phyloP scores from a whole-genome alignment of 2,329 filamentous ascomycete genomes.

The Talaromyces atroroseus region DNA sequence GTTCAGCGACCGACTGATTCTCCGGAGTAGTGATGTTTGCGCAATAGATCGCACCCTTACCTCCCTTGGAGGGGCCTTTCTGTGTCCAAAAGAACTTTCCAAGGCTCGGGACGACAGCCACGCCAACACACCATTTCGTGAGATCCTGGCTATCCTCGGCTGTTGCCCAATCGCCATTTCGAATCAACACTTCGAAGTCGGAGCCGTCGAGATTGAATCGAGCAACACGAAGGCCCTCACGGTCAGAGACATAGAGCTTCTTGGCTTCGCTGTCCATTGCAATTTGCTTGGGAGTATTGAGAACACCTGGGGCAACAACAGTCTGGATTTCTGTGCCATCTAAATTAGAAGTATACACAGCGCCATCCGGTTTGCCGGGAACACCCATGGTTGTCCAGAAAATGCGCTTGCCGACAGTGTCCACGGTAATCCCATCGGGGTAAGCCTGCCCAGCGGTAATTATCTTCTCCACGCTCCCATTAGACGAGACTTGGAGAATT shows the following conservation, averaged over 20 bases:
- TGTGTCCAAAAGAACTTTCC: constrained; percentile 57
- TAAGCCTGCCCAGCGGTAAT: neutral
- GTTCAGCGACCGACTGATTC: constrained; percentile 25
- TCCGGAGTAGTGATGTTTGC: constrained; percentile 40
- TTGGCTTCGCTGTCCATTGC: constrained; percentile 21
- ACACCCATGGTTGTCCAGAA: constrained; percentile 51
- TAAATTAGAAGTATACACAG: constrained; percentile 42
- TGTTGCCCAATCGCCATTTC: constrained; percentile 26
- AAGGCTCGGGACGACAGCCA: constrained; percentile 41
- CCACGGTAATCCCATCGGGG: neutral
- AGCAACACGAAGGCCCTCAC: constrained; percentile 38
- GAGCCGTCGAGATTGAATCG: constrained; percentile 33
- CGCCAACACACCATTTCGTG: constrained; percentile 51
- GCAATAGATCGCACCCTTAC: constrained; percentile 49
- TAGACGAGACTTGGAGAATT: neutral
- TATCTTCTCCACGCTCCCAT: neutral
- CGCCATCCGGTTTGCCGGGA: constrained; percentile 37
- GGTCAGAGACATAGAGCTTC: constrained; percentile 40
- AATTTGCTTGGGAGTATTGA: constrained; percentile 48
- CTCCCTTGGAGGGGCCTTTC: constrained; percentile 51
- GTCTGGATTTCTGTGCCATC: constrained; percentile 44
- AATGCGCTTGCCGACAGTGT: constrained; percentile 26
- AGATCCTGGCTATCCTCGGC: constrained; percentile 24
- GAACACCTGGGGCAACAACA: constrained; percentile 39
- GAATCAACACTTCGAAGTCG: constrained; percentile 34